Evolutionary conservation across 1,139 yeast species (phyloP), one percentile per base, ranked within the genome.

Genomic region (Magnusiomyces ingens): DNA sequence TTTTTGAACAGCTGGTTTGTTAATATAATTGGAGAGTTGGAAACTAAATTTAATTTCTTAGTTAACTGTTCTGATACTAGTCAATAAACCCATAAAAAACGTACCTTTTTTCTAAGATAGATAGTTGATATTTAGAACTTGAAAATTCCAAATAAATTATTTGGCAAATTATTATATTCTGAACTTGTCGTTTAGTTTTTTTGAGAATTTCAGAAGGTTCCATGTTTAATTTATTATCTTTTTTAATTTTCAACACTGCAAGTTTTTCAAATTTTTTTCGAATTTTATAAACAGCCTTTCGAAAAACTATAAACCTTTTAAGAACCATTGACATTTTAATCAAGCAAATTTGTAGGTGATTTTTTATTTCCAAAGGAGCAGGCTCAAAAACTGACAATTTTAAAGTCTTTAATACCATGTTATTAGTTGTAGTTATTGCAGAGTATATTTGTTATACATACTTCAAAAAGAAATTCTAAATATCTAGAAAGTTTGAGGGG

Each of bases 81-180:
- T n/a, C n/a, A n/a, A n/a, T n/a, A n/a, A n/a, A n/a, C n/a, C n/a
- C n/a, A n/a, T n/a, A n/a, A n/a, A n/a, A n/a, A n/a, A n/a, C n/a
- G n/a, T 43, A 43, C 45, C 45, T 43, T 43, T 43, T 26, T 18
- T 43, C 45, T 21, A 43, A 43, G 2, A 43, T 3, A 8, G 22
- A 15, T 3, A 19, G 11, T 10, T n/a, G 17, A 43, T 18, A 43
- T 19, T 26, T 18, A 3, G 45, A 43, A 43, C 18, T 26, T 4
- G 29, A 43, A 17, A 18, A 12, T 19, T 43, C 45, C 19, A 19
- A 43, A 43, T 19, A 19, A 4, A 13, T 19, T 4, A 18, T 22
- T 43, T 43, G 45, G 15, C 13, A 8, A 8, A 18, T 18, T 10
- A 8, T 10, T 5, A 12, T n/a, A 19, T 43, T 26, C 10, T 19